A percentile compares a stretch with the other conserved stretches of the same genome.
Evolutionary conservation across 2,329 filamentous ascomycete genomes (phyloP).

Genomic region (Conoideocrella luteorostrata): DNA sequence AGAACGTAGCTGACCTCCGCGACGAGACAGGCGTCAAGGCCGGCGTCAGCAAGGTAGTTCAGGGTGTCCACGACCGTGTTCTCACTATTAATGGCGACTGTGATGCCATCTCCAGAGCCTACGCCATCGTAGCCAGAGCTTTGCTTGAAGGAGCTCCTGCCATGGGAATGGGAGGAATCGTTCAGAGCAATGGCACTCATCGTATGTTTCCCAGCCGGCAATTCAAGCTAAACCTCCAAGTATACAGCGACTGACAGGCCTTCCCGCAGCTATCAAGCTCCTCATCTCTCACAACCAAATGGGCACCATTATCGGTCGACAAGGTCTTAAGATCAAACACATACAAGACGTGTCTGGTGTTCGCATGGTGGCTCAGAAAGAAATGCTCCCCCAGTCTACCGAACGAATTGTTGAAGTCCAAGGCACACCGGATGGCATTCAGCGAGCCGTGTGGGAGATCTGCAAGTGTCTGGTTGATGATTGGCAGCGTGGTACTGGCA

Average conservation of each 20-base stretch:
- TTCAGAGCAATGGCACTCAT: constrained; percentile 84
- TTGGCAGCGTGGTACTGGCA: constrained; percentile 94
- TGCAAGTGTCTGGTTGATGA: constrained; percentile 98
- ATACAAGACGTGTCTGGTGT: constrained; percentile 96
- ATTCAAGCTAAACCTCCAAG: too few relatives aligned
- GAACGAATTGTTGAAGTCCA: constrained; percentile 97
- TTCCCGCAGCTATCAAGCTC: constrained; percentile 74
- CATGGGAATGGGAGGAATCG: constrained; percentile 90
- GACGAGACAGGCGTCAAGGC: constrained; percentile 98
- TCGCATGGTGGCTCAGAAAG: constrained; percentile 98
- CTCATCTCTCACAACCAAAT: constrained; percentile 99
- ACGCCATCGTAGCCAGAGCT: constrained; percentile 85
- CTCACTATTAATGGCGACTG: constrained; percentile 89
- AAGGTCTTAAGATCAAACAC: constrained; percentile 98
- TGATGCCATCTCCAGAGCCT: constrained; percentile 83
- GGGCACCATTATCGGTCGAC: constrained; percentile 96
- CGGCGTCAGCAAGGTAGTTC: constrained; percentile 97
- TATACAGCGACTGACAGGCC: neutral
- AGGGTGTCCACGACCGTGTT: constrained; percentile 94
- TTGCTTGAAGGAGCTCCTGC: constrained; percentile 88
- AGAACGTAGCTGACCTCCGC: constrained; percentile 94
- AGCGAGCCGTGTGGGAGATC: constrained; percentile 97
- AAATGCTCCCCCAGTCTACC: constrained; percentile 98
- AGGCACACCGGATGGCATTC: constrained; percentile 88
- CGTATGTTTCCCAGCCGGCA: constrained; percentile 48